phyloP scores from a whole-genome alignment of 2,329 filamentous ascomycete species.

The Colletotrichum sp. region DNA sequence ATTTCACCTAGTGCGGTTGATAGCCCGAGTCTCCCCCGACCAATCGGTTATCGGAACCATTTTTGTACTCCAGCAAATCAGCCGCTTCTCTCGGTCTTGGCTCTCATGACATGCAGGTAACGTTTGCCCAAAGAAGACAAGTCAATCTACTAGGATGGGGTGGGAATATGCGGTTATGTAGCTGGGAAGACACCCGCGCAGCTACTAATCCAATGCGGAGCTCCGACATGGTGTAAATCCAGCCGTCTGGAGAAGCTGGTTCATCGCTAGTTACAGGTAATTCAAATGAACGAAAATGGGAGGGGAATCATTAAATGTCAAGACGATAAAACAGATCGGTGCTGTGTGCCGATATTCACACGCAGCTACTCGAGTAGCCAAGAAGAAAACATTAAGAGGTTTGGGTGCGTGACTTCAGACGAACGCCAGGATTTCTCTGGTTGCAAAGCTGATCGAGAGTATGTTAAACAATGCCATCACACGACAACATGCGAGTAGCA shows the following conservation, averaged over 20 bases:
- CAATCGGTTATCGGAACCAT: neutral
- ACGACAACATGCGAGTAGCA: neutral
- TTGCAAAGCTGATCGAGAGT: neutral
- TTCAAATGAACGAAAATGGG: neutral
- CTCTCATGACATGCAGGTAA: neutral
- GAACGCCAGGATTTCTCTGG: neutral
- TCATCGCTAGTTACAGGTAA: neutral
- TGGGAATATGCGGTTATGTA: neutral
- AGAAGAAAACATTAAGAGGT: neutral
- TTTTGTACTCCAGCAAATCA: neutral
- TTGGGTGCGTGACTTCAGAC: neutral
- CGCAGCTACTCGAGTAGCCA: neutral
- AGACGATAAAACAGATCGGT: rapidly evolving
- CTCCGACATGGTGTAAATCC: neutral
- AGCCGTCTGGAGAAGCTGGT: neutral
- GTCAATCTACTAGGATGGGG: rapidly evolving
- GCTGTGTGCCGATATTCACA: neutral
- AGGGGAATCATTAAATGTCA: neutral
- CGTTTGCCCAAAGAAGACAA: neutral
- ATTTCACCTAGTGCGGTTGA: neutral
- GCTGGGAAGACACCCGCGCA: neutral
- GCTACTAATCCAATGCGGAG: rapidly evolving
- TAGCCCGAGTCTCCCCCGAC: neutral
- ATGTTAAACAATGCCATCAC: neutral
- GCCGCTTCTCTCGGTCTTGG: neutral